These are phyloP conservation scores for Cryphonectria naterciae DNA, from an alignment of 2,329 filamentous ascomycete species.

Conservation along the genomic window DNA sequence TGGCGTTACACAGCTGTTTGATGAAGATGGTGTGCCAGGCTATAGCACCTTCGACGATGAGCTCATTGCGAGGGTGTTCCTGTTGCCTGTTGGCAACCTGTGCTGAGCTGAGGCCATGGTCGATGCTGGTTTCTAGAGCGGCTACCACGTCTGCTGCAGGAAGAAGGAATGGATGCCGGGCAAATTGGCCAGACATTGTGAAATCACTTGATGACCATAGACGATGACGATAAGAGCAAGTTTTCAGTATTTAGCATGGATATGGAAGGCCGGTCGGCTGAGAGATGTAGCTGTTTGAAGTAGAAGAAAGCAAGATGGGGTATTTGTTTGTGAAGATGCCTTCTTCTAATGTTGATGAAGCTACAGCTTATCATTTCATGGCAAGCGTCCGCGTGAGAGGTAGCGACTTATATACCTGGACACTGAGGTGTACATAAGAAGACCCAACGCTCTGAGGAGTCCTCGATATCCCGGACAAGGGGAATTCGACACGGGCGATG, in stretches of 20 bases:
- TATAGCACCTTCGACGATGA: constrained; percentile 70
- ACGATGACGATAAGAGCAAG: constrained; percentile 3
- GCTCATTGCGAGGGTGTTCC: constrained; percentile 69
- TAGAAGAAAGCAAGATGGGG: no score
- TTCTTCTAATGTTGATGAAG: background rate
- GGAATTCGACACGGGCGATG: constrained; percentile 9
- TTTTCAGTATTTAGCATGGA: background rate
- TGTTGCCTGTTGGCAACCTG: constrained; percentile 63
- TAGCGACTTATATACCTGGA: constrained; percentile 22
- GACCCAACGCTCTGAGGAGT: background rate
- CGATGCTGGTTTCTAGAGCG: constrained; percentile 64
- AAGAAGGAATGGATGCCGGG: constrained; percentile 64
- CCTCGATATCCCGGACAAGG: background rate
- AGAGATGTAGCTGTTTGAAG: background rate
- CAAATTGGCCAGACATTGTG: constrained; percentile 51
- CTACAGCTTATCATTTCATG: background rate
- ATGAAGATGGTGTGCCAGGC: constrained; percentile 73
- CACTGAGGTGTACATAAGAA: background rate
- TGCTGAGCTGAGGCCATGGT: constrained; percentile 66
- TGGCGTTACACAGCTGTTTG: constrained; percentile 76
- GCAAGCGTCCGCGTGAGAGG: constrained; percentile 16
- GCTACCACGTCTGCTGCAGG: constrained; percentile 64
- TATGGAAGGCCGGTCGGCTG: background rate
- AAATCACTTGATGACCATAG: constrained; percentile 21
- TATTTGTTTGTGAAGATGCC: background rate